These are phyloP conservation scores for Digitaria exilis DNA, from an alignment of 202 grass and related monocot species.

Conservation along the genomic window DNA sequence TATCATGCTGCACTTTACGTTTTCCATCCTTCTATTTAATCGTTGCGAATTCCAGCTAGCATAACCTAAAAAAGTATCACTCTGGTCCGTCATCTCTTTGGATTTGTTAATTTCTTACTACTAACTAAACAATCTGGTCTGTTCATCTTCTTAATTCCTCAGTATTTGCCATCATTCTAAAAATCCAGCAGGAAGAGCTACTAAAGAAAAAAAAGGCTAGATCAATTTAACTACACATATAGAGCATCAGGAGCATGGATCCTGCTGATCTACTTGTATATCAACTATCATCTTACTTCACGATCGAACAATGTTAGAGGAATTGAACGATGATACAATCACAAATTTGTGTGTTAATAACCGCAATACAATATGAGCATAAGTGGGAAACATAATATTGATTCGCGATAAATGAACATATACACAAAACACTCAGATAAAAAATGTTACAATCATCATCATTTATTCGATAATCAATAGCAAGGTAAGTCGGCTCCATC, in stretches of 20 bases:
- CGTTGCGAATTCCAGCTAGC: not conserved
- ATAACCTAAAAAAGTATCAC: not conserved
- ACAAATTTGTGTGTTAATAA: not conserved
- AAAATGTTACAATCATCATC: not conserved
- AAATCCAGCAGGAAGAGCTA: slow-evolving; percentile 22
- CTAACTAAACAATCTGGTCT: slow-evolving; percentile 9
- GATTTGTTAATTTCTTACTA: not conserved
- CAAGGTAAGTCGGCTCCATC: not conserved
- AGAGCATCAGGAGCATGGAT: slow-evolving; percentile 7
- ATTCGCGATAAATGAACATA: not conserved
- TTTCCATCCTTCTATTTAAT: not conserved
- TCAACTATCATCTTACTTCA: not conserved
- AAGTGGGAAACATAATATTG: not conserved
- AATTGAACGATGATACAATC: not conserved
- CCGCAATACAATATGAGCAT: slow-evolving; percentile 16
- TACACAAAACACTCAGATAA: slow-evolving; percentile 6
- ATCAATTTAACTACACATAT: slow-evolving; percentile 8
- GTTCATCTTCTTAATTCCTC: not conserved
- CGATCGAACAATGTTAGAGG: not conserved
- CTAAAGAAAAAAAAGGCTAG: not conserved
- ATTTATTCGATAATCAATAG: not conserved
- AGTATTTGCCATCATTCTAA: slow-evolving; percentile 10
- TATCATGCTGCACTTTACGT: not conserved
- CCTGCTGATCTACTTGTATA: not conserved
- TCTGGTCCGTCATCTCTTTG: slow-evolving; percentile 1